A percentile compares a stretch with the other conserved stretches of the same genome.
Conservation (phyloP, 164 flowering plant species). For the Chimonanthus salicifolius region DNA sequence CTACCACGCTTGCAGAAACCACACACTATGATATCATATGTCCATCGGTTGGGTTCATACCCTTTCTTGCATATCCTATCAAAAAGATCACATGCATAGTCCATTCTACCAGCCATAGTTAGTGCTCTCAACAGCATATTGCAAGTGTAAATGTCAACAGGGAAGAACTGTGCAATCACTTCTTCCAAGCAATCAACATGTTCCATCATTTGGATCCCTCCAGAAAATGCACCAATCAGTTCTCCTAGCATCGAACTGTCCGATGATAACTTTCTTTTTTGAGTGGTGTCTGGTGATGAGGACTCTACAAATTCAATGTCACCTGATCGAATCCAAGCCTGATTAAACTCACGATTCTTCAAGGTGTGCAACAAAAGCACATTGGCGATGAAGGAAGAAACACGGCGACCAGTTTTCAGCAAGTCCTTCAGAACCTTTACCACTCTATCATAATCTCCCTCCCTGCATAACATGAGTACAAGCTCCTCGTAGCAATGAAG, state of each 20-base stretch:
- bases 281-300: background rate
- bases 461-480: constrained; percentile 31
- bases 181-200: constrained; percentile 41
- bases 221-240: constrained; percentile 53
- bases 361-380: constrained; percentile 48
- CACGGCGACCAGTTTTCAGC: constrained; percentile 31
- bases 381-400: constrained; percentile 69
- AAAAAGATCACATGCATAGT: constrained; percentile 36
- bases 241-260: constrained; percentile 35
- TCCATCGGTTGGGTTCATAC: constrained; percentile 59
- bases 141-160: constrained; percentile 47
- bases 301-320: constrained; percentile 15
- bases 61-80: constrained; percentile 44
- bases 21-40: constrained; percentile 44
- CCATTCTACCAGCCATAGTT: constrained; percentile 24
- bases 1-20: constrained; percentile 47
- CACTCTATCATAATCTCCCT: constrained; percentile 32
- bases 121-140: constrained; percentile 59
- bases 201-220: constrained; percentile 12
- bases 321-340: constrained; percentile 43
- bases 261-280: background rate
- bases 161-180: constrained; percentile 42
- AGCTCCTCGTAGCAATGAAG: constrained; percentile 64
- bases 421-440: constrained; percentile 43
- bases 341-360: constrained; percentile 25